Base-by-base conservation (phyloP, 352 stramenopile genomes). In the Globisporangium viniferum region DNA sequence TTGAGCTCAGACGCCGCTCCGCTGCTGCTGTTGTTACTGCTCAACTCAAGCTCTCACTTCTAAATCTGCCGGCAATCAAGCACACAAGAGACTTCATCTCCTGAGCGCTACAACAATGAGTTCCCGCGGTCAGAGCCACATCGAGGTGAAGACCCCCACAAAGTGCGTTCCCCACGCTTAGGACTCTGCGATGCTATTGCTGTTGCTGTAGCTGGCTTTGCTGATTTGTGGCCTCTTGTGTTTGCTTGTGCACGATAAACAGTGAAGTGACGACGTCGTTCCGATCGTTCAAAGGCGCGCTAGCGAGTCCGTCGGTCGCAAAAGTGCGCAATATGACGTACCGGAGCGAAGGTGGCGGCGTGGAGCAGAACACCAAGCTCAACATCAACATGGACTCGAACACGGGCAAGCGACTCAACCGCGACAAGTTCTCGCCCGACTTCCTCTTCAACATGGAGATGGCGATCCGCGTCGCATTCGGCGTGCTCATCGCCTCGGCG, bases 401-500 rank as follows among this genome's bases (percentile, higher is more conserved):
- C 20, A 27, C 7, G 18, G 46, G 46, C 18, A 53, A 53, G 46
- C 46, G 46, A 5, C 18, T 53, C 14, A 53, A 53, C 18, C 46
- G 46, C 46, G 46, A 53, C 46, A 53, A 53, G 46, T 22, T 53
- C 46, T 22, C 46, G 46, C 46, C 80, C 12, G 81, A 89, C 35
- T 92, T 91, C 61, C 73, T 71, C 12, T 87, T 85, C 70, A 92
- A 90, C 35, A 78, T 77, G 5, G 80, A 92, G 68, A 74, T 93
- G 56, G 82, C 85, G 33, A 44, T 93, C 35, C 86, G 86, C 35
- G 83, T 91, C 4, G 84, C 86, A 0, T 81, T 70, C 22, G 86
- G 82, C 14, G 86, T 94, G 7, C 68, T 92, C 39, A 70, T 94
- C n/a, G 84, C 86, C n/a, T 91, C 86, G 20, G 69, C 80, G 41